These are phyloP conservation scores for Pseudogymnoascus sp. DNA, from an alignment of 2,329 filamentous ascomycete genomes.

Conservation along the genomic window DNA sequence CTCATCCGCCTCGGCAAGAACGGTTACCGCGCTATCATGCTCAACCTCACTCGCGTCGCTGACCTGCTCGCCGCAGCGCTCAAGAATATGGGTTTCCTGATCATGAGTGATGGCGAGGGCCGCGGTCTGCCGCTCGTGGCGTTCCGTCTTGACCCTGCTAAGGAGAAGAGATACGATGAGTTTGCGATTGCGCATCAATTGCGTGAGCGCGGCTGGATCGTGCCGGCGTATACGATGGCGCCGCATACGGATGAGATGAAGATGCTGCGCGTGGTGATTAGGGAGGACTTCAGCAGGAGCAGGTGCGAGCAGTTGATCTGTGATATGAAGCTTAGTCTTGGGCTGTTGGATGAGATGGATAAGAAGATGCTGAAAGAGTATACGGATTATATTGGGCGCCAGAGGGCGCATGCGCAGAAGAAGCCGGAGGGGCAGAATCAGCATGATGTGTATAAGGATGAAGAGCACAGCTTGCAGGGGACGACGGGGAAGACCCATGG, in stretches of 20 bases:
- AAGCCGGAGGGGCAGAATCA: conserved; percentile 13
- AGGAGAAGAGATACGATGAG: conserved; percentile 50
- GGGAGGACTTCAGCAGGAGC: conserved; percentile 80
- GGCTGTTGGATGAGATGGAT: conserved; percentile 66
- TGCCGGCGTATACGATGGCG: conserved; percentile 96
- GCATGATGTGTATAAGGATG: conserved; percentile 49
- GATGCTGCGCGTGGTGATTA: conserved; percentile 85
- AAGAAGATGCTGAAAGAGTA: conserved; percentile 60
- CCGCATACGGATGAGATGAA: conserved; percentile 76
- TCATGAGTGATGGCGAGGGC: conserved; percentile 75
- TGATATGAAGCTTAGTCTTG: conserved; percentile 71
- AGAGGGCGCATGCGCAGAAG: not conserved
- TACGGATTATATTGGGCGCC: conserved; percentile 50
- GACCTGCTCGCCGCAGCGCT: conserved; percentile 76
- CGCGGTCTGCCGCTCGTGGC: conserved; percentile 81
- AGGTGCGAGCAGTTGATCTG: conserved; percentile 69
- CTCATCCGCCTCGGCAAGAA: conserved; percentile 89
- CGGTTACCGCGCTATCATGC: conserved; percentile 89
- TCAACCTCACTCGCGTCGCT: conserved; percentile 80
- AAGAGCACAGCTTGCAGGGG: conserved; percentile 80
- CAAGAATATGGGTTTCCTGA: conserved; percentile 68
- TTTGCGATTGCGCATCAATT: conserved; percentile 78
- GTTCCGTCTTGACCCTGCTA: conserved; percentile 59
- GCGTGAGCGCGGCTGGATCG: conserved; percentile 81
- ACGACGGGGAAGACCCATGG: conserved; percentile 87